Percentiles rank a stretch among this genome's conserved stretches.
Conservation (phyloP, 805 yeast species). For the Debaryomyces prosopidis region DNA sequence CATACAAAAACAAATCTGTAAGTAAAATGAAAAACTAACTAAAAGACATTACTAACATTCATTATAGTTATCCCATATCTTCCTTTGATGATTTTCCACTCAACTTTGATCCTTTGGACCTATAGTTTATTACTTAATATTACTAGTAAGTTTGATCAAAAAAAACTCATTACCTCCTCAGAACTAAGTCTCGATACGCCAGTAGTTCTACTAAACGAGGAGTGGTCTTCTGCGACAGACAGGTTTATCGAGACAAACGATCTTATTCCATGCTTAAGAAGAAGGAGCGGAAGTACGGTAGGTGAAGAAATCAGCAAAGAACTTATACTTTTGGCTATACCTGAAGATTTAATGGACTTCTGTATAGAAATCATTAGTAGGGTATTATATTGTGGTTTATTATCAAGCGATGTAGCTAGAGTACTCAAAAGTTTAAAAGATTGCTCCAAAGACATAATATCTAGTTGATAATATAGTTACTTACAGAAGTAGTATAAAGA, state of each 20-base stretch:
- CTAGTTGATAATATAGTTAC: no score
- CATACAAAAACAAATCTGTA: background rate
- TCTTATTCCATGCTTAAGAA: conserved; percentile 1
- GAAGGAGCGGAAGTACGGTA: background rate
- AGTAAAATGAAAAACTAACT: background rate
- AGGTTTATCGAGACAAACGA: background rate
- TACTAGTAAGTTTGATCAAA: background rate
- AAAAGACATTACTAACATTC: background rate
- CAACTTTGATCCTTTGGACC: background rate
- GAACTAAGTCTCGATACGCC: background rate
- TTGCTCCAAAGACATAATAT: no score
- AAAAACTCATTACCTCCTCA: background rate
- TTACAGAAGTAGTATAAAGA: no score
- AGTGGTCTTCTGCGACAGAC: background rate
- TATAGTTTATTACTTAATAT: conserved; percentile 1
- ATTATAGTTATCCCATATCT: background rate
- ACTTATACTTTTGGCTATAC: no score
- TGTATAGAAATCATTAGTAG: background rate
- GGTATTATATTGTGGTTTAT: background rate
- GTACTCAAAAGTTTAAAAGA: no score
- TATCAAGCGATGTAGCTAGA: background rate
- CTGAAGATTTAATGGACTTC: no score
- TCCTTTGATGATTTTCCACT: conserved; percentile 1
- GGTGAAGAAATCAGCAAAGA: background rate
- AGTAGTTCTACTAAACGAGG: background rate